phyloP scores from a whole-genome alignment of 2,329 filamentous ascomycete species.

The Xylaria sp. region DNA sequence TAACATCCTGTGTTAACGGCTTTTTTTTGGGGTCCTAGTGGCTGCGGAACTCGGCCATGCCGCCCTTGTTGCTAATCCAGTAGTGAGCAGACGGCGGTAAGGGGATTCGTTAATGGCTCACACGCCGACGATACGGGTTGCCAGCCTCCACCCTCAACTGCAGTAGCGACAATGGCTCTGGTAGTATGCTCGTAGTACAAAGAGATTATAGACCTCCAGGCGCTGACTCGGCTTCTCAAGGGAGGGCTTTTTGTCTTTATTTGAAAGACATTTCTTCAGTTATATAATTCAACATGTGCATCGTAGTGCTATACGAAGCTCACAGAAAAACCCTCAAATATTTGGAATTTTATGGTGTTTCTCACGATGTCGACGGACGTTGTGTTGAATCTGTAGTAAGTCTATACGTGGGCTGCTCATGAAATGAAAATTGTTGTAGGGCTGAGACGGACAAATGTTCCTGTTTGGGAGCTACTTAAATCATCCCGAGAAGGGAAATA shows the following conservation, averaged over 20 bases:
- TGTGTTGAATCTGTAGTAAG: constrained; percentile 26
- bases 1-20: background rate
- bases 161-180: background rate
- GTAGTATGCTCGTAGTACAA: background rate
- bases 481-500: background rate
- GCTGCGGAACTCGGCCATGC: background rate
- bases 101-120: background rate
- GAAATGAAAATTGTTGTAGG: constrained; percentile 12
- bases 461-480: constrained; percentile 1
- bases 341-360: constrained; percentile 22
- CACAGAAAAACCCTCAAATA: constrained; percentile 18
- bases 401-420: constrained; percentile 15
- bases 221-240: background rate
- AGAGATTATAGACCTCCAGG: background rate
- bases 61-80: background rate
- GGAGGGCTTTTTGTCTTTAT: background rate
- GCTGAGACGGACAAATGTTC: constrained; percentile 14
- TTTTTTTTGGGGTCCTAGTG: background rate
- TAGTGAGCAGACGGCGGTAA: background rate
- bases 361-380: background rate
- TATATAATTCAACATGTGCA: background rate
- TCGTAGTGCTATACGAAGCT: constrained; percentile 14
- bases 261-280: background rate
- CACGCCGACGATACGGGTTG: background rate
- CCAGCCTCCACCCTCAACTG: background rate